These are phyloP conservation scores for Bisporella sp. DNA, from an alignment of 2,329 filamentous ascomycete species.

Conservation along the genomic window DNA sequence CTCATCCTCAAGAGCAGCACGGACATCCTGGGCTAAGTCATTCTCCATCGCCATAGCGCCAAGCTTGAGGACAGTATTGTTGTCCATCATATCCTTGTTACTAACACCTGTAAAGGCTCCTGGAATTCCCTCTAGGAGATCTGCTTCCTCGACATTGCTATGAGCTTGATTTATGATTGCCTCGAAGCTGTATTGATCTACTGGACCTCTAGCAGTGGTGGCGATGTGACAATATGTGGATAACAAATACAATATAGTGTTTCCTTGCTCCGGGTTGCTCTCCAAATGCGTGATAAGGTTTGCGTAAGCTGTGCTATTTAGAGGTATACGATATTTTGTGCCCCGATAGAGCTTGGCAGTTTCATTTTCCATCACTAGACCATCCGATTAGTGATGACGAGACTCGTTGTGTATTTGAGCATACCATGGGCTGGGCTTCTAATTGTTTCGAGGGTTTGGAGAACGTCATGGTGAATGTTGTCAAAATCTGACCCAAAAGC, in stretches of 20 bases:
- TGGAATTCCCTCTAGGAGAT: conserved; percentile 56
- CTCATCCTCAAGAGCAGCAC: conserved; percentile 79
- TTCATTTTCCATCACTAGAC: conserved; percentile 58
- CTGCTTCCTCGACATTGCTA: conserved; percentile 52
- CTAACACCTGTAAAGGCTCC: conserved; percentile 54
- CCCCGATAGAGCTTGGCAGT: conserved; percentile 75
- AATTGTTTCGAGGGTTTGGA: conserved; percentile 68
- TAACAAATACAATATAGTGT: conserved; percentile 69
- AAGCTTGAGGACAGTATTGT: conserved; percentile 57
- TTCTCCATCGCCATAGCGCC: conserved; percentile 78
- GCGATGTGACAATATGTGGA: conserved; percentile 51
- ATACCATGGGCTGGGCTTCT: conserved; percentile 62
- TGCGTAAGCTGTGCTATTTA: conserved; percentile 79
- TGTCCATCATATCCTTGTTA: conserved; percentile 53
- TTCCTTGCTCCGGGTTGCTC: conserved; percentile 40
- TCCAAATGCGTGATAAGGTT: conserved; percentile 75
- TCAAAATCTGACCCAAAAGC: conserved; percentile 64
- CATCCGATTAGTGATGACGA: too few species aligned
- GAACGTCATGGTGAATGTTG: conserved; percentile 70
- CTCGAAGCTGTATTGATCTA: conserved; percentile 57
- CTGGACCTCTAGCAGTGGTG: conserved; percentile 51
- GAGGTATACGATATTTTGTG: conserved; percentile 82
- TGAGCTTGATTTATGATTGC: conserved; percentile 51
- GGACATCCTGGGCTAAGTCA: conserved; percentile 76
- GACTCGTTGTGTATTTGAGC: background rate